A percentile compares a stretch with the other conserved stretches of the same genome.
These are phyloP conservation scores for Tricladium varicosporioides DNA, from an alignment of 2,329 filamentous ascomycete species.

Conservation along the genomic window DNA sequence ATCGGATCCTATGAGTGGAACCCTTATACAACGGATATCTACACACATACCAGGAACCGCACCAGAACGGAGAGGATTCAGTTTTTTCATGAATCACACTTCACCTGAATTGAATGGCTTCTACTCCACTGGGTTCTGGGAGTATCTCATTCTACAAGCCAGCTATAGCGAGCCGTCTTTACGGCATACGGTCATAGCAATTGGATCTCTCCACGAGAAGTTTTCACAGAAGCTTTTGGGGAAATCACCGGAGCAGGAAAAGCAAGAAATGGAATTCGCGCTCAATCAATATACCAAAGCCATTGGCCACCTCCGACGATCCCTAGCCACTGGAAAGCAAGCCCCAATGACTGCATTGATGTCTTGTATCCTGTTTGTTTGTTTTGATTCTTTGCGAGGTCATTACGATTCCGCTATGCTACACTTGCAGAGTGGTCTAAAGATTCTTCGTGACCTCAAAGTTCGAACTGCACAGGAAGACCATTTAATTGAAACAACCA, in stretches of 20 bases:
- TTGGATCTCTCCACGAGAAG: constrained; percentile 30
- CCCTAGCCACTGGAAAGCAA: constrained; percentile 23
- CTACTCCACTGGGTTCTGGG: constrained; percentile 29
- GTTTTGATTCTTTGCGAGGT: constrained; percentile 31
- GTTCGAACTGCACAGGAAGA: constrained; percentile 9
- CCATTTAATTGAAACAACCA: constrained; percentile 24
- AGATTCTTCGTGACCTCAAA: constrained; percentile 25
- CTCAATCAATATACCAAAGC: constrained; percentile 32
- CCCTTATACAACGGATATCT: constrained; percentile 18
- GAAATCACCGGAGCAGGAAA: constrained; percentile 8
- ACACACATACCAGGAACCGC: constrained; percentile 23
- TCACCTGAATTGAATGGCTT: constrained; percentile 28
- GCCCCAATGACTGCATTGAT: constrained; percentile 27
- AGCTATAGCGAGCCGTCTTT: constrained; percentile 26
- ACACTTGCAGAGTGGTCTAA: constrained; percentile 31
- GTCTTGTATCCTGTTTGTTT: constrained; percentile 32
- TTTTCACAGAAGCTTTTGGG: constrained; percentile 20
- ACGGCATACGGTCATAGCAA: constrained; percentile 31
- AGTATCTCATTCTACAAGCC: constrained; percentile 28
- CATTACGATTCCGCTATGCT: constrained; percentile 28
- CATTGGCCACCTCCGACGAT: constrained; percentile 25
- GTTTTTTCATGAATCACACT: constrained; percentile 28
- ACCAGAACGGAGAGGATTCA: constrained; percentile 28
- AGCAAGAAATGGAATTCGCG: constrained; percentile 22
- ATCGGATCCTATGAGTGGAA: not conserved